Base-by-base conservation (phyloP, 345 rosid species). In the Excoecaria cochinchinensis region DNA sequence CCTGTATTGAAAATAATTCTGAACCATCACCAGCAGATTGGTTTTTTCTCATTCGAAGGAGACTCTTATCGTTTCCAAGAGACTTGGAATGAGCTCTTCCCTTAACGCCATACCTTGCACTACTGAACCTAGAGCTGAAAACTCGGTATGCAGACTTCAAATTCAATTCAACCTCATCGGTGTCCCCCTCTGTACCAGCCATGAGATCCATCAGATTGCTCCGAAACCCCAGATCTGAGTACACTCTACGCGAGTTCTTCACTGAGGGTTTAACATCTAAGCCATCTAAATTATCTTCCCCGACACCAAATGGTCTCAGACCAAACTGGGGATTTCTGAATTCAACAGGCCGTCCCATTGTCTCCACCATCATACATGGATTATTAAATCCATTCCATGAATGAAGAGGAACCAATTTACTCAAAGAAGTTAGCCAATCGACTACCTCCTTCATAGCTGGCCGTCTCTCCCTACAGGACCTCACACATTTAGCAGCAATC, bases 331-430 rank as follows among this genome's bases (percentile, higher is more conserved):
- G 38, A 53, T 61, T 82, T 77, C 82, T 87, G 57, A 77, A 72
- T 66, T 89, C 91, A 9, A 91, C 90, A 1, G 98, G 98, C 24
- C 82, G 86, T 51, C 95, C 98, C 81, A 89, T 72, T 0, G 97
- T 90, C 83, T 95, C 99, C 46, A 95, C 93, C 99, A 93, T 90
- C 95, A 89, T 74, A 82, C 99, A 95, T 17, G 99, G 98, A 85
- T 95, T 95, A 77, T 84, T 93, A 73, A 95, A 87, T 46, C 94
- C 90, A 77, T 90, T 93, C 99, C 99, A 95, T 0, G 96, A 85
- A 78, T 91, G 91, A 61, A 89, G 87, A 67, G 92, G 93, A 72
- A 92, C 92, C 82, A 90, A 81, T 82, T 89, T 90, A 75, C 90
- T 87, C 74, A 91, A 75, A 51, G 88, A 85, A 16, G 85, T 86